Evolutionary conservation across 2,329 filamentous ascomycete species (phyloP).

Genomic region (Ceratocystis diversiconidia): DNA sequence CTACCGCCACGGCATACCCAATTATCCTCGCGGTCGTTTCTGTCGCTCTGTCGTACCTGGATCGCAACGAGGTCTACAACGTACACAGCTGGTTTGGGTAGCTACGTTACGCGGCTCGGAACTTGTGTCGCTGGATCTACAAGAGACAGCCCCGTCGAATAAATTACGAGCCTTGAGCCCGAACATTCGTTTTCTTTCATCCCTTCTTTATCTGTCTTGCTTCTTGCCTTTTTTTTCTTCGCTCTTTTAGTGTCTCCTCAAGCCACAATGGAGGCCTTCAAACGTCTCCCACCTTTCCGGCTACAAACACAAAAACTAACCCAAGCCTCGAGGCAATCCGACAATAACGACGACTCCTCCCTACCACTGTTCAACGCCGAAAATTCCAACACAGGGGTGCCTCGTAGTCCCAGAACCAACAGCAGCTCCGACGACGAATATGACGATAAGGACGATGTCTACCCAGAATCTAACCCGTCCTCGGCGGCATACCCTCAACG

Average conservation of each 20-base stretch:
- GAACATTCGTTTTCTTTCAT: background rate
- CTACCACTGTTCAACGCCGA: conserved; percentile 25
- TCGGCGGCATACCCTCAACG: conserved; percentile 8
- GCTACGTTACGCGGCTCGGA: background rate
- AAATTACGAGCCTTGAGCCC: background rate
- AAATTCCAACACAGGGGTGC: conserved; percentile 29
- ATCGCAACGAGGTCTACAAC: background rate
- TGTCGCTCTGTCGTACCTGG: background rate
- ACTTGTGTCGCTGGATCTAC: background rate
- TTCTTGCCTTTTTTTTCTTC: background rate
- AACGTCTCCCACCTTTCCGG: conserved; percentile 16
- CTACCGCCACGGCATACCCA: background rate
- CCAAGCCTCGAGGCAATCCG: conserved; percentile 20
- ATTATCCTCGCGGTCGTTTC: background rate
- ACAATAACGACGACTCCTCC: conserved; percentile 26
- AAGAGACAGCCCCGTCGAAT: background rate
- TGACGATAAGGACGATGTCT: background rate
- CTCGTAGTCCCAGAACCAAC: background rate
- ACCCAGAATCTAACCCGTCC: background rate
- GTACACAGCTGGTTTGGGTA: background rate
- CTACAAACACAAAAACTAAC: conserved; percentile 21
- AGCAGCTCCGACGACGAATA: conserved; percentile 9
- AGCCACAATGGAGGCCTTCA: conserved; percentile 15
- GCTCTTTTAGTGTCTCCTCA: background rate
- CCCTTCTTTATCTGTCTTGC: background rate